phyloP scores from a whole-genome alignment of 768 basidiomycete genomes.

The Suillus alpinus region DNA sequence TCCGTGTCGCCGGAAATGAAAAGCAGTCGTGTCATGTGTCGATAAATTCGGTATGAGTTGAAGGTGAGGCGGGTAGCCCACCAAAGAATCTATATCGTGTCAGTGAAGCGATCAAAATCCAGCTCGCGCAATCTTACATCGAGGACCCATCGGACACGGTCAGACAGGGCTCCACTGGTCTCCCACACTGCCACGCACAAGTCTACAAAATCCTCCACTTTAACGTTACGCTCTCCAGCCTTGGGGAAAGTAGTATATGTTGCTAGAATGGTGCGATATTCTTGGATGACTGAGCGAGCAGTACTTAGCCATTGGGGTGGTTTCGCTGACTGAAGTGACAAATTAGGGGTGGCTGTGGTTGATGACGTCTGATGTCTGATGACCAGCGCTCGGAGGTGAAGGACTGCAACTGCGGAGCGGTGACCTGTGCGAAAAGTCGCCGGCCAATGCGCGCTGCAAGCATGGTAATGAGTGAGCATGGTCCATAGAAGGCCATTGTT shows the following conservation, averaged over 20 bases:
- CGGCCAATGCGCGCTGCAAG: slow-evolving; percentile 72
- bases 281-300: slow-evolving; percentile 63
- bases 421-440: slow-evolving; percentile 74
- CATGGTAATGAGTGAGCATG: slow-evolving; percentile 58
- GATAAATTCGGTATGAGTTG: slow-evolving; percentile 81
- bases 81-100: slow-evolving; percentile 67
- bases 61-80: slow-evolving; percentile 94
- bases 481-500: slow-evolving; percentile 50
- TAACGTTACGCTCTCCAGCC: slow-evolving; percentile 74
- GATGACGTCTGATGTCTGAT: slow-evolving; percentile 39
- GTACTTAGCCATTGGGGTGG: slow-evolving; percentile 59
- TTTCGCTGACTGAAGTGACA: slow-evolving; percentile 23
- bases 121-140: slow-evolving; percentile 49
- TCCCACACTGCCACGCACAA: slow-evolving; percentile 82
- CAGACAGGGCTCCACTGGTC: slow-evolving; percentile 58
- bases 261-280: slow-evolving; percentile 67
- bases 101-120: background rate
- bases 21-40: slow-evolving; percentile 79
- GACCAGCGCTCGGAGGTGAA: slow-evolving; percentile 75
- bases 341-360: slow-evolving; percentile 13
- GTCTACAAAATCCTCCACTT: slow-evolving; percentile 84
- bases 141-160: slow-evolving; percentile 73
- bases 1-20: slow-evolving; percentile 56
- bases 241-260: slow-evolving; percentile 73
- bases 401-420: slow-evolving; percentile 61